Base-by-base conservation (phyloP, 805 yeast species). In the Cyberlindnera bimundalis region DNA sequence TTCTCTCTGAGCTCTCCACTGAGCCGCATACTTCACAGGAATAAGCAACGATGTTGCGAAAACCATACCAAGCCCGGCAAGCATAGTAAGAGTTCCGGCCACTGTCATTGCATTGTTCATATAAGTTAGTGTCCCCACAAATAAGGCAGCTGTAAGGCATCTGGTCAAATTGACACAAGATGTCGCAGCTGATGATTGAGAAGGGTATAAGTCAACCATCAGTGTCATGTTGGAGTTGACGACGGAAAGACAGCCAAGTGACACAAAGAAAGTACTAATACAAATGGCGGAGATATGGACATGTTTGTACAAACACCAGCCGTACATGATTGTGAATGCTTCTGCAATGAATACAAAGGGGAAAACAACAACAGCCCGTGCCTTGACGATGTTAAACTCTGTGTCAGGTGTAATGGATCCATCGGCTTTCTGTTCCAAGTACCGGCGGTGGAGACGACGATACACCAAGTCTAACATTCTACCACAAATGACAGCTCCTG, bases 31-130 rank as follows among this genome's bases (percentile, higher is more conserved):
- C 20, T 50, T 55, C 25, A 64, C 47, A 5, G 65, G 63, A 2
- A 59, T 38, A 10, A 53, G 35, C 11, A 66, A 45, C 11, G 50
- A 17, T 0, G 35, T 13, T 4, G 64, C 52, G 6, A 60, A 55
- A 3, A 54, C 15, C 7, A 56, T 17, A 8, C 73, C 66, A 1
- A 81, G 35, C 0, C 70, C 79, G 2, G 81, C 79, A 69, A 86
- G 61, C 15, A 88, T 67, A 0, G 95, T 81, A 53, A 80, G 83
- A 1, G 85, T 75, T 15, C 96, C 93, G 1, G 96, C 96, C 13
- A 76, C 61, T 0, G 77, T 76, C 76, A 89, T 67, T 0, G 65
- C 45, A 0, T 43, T 40, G 16, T 70, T 66, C 91, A 89, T 84
- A 35, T 64, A 69, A 16, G 78, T 73, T n/a, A 86, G 66, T 3